Evolutionary conservation across 352 stramenopile genomes (phyloP).

Genomic region (Pythium apleroticum): DNA sequence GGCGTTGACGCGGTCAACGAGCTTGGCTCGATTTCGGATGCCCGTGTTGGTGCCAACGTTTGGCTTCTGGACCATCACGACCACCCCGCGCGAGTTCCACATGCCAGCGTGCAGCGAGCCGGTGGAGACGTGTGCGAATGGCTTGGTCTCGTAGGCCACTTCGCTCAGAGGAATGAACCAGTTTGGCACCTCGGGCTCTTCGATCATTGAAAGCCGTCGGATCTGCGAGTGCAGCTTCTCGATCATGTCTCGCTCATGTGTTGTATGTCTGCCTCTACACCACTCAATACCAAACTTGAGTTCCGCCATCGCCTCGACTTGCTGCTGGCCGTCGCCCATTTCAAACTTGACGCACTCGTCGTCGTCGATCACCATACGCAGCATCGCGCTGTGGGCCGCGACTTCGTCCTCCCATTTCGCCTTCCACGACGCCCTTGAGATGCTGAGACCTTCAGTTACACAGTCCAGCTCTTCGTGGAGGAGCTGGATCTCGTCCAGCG

Average conservation of each 20-base stretch:
- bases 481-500: neutral
- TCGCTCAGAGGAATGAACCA: neutral
- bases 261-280: too few species aligned
- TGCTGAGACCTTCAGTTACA: neutral
- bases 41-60: too few species aligned
- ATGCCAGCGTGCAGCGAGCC: neutral
- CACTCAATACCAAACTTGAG: neutral
- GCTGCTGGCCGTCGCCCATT: neutral
- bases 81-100: constrained; percentile 27
- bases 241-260: neutral
- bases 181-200: neutral
- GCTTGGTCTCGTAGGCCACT: neutral
- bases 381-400: neutral
- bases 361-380: neutral
- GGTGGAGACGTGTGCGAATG: neutral
- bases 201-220: neutral
- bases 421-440: neutral
- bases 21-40: too few species aligned
- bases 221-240: neutral
- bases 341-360: neutral
- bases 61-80: constrained; percentile 31
- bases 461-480: neutral
- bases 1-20: constrained; percentile 24
- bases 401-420: neutral
- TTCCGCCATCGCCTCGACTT: neutral